Base-by-base conservation (phyloP, 179 eudicot species). In the Nepenthes alata region DNA sequence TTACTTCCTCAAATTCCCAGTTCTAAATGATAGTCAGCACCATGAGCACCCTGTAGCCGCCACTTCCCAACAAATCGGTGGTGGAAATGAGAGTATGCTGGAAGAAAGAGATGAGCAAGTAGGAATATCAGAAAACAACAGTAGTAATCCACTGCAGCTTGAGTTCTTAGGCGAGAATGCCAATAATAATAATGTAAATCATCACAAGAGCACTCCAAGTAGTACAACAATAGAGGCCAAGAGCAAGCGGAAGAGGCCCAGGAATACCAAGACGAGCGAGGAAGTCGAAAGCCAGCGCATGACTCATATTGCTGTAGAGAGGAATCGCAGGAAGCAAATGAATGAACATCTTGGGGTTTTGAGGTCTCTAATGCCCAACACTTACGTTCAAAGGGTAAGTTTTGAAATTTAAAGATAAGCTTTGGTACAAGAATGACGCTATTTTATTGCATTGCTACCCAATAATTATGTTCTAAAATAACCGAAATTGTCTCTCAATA, bases 221-320 rank as follows among this genome's bases (percentile, higher is more conserved):
- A 15, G 55, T 52, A 25, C 55, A 2, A 6, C 25, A 11, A 8
- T 13, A 54, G 73, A 62, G 66, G 59, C 3, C 56, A 73, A 80
- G 68, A 74, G 70, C 63, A 93, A 89, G 83, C 73, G 90, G 70
- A 93, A 89, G 74, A 87, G 98, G 78, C 85, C 95, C 35, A 81
- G 97, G 58, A 72, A 73, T 25, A 53, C 72, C 25, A 93, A 93
- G 80, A 93, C 88, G 1, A 93, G 61, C 37, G 93, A 85, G 74
- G 98, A 93, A 73, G 97, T 85, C 9, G 95, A 93, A 68, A 86
- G 89, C 80, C 98, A 93, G 54, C 77, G 98, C 67, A 89, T 93
- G 98, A 89, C 95, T 62, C 98, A 93, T 56, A 93, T 93, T 36
- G 98, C 96, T 2, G 98, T 93, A 12, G 98, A 93, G 70, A 80